Evolutionary conservation across 1,284 basidiomycete genomes (phyloP).

Genomic region (Ustilago sp.): DNA sequence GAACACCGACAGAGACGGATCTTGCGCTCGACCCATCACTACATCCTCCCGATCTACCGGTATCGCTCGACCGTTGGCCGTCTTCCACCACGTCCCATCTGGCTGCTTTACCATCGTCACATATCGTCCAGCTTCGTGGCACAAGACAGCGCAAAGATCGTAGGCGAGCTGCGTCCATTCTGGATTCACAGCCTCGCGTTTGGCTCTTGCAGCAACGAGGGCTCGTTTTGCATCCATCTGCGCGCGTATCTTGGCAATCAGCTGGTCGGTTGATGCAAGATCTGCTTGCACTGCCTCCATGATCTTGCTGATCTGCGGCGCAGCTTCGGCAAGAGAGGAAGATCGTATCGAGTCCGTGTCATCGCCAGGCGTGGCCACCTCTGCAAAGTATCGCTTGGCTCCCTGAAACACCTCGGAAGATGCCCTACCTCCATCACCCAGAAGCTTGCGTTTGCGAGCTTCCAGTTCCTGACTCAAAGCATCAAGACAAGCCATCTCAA

Average conservation of each 20-base stretch:
- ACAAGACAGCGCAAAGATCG: constrained; percentile 42
- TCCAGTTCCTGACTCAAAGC: constrained; percentile 32
- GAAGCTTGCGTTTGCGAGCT: constrained; percentile 30
- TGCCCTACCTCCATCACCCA: constrained; percentile 22
- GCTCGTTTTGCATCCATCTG: constrained; percentile 36
- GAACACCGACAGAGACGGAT: constrained; percentile 30
- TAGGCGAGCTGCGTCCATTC: constrained; percentile 47
- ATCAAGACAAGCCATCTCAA: constrained; percentile 28
- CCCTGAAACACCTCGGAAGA: constrained; percentile 26
- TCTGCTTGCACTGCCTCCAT: constrained; percentile 27
- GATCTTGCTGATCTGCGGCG: constrained; percentile 34
- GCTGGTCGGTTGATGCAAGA: constrained; percentile 23
- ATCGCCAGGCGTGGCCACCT: constrained; percentile 15
- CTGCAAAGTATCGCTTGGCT: constrained; percentile 40
- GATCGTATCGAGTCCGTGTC: constrained; percentile 26
- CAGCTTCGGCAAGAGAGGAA: constrained; percentile 31
- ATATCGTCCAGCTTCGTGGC: constrained; percentile 25
- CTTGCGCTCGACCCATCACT: constrained; percentile 29
- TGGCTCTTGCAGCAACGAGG: constrained; percentile 23
- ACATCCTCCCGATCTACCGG: constrained; percentile 30
- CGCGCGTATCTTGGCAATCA: constrained; percentile 26
- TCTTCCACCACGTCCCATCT: constrained; percentile 40
- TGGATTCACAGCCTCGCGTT: constrained; percentile 32
- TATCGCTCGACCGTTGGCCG: constrained; percentile 10
- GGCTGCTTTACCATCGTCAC: constrained; percentile 37